Base-by-base conservation (phyloP, 176 grass and related monocot genomes). In the Lolium rigidum region DNA sequence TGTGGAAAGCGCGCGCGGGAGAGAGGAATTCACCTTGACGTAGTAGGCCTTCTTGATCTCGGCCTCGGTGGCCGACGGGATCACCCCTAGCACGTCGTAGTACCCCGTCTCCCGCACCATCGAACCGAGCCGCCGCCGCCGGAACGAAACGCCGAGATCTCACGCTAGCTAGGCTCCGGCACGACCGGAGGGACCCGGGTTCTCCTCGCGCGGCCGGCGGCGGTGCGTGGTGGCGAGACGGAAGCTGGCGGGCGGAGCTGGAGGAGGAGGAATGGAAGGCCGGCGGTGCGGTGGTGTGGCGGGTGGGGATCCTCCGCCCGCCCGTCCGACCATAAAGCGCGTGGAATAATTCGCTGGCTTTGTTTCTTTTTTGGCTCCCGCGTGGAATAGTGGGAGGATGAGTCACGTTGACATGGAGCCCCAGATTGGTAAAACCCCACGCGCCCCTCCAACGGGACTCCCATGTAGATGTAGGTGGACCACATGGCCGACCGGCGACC, bases 41-140 rank as follows among this genome's bases (percentile, higher is more conserved):
- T 98, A 95, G 88, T 98, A 98, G 0, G 94, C 97, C 80, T 88
- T 98, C 90, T 95, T 95, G 87, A 98, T 98, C 74, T 98, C 97
- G 12, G 84, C 82, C 79, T 98, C 94, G 24, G 91, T 91, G 70
- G 97, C 97, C 39, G 51, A 24, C 52, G 97, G 94, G 76, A 71
- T 94, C 12, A 98, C 88, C 58, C 86, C 97, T 60, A 98, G 76
- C 84, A 98, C 97, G 57, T 98, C 97, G 77, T 98, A 98, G 90
- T 98, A 98, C 55, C 80, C 86, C n/a, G 97, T 94, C 65, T 98
- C 97, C 74, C 88, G 88, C 61, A 87, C 97, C 97, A 96, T 96
- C 86, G 89, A 61, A 81, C 13, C 83, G 6, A 31, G 20, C 37
- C 24, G 24, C 35, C 70, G 7, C 26, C 26, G 26, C 26, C 26